These are phyloP conservation scores for Yamadazyma triangularis DNA, from an alignment of 1,139 yeast species.

Conservation along the genomic window DNA sequence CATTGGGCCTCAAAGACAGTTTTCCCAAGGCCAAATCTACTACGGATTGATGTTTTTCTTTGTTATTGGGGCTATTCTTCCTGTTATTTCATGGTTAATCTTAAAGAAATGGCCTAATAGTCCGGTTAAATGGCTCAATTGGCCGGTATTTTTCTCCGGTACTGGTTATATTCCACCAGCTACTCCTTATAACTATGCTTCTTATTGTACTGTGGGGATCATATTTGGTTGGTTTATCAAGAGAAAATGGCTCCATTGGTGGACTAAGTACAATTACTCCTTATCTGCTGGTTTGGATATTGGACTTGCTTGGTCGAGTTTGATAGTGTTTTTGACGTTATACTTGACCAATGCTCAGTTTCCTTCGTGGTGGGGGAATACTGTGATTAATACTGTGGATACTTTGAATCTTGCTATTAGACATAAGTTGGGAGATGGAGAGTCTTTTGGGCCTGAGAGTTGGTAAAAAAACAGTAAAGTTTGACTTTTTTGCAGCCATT, in stretches of 20 bases:
- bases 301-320: conserved; percentile 39
- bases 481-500: too few species aligned
- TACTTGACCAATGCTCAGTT: conserved; percentile 23
- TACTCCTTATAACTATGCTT: conserved; percentile 39
- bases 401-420: conserved; percentile 11
- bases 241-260: conserved; percentile 40
- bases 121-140: conserved; percentile 39
- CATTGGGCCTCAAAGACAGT: conserved; percentile 37
- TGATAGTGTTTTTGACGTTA: conserved; percentile 36
- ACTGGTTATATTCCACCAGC: conserved; percentile 48
- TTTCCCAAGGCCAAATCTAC: conserved; percentile 36
- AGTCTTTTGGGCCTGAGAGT: conserved; percentile 16
- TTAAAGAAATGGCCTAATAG: conserved; percentile 15
- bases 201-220: conserved; percentile 33
- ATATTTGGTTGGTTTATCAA: conserved; percentile 28
- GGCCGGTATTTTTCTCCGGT: conserved; percentile 47
- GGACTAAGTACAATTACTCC: conserved; percentile 39
- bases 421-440: conserved; percentile 10
- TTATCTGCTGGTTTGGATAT: conserved; percentile 42
- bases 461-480: too few species aligned
- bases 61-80: conserved; percentile 33
- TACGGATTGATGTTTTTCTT: conserved; percentile 38
- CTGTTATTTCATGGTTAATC: conserved; percentile 38
- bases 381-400: conserved; percentile 7
- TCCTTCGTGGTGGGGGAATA: conserved; percentile 37